Conservation (phyloP, 1,284 basidiomycete species). For the Sporisorium exsertum region DNA sequence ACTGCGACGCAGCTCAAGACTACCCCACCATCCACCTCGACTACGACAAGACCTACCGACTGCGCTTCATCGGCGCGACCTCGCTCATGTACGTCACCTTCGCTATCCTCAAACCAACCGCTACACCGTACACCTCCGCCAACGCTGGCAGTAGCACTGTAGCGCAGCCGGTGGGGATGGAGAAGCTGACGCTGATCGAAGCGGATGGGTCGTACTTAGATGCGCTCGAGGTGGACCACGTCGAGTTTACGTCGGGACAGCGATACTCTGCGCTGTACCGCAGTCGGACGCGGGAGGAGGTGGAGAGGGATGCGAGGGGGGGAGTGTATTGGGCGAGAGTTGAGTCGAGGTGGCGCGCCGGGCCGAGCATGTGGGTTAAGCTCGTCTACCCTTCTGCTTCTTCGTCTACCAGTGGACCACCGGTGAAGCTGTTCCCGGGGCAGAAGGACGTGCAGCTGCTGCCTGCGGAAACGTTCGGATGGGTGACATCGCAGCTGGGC, state of each 20-base stretch:
- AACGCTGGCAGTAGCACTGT: not conserved
- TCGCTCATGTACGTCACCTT: conserved; percentile 33
- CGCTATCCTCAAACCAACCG: conserved; percentile 28
- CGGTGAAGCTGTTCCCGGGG: not conserved
- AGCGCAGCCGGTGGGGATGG: not conserved
- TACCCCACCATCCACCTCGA: conserved; percentile 44
- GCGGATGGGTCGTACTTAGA: conserved; percentile 58
- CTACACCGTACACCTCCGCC: conserved; percentile 9
- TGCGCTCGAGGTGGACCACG: conserved; percentile 15
- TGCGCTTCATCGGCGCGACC: conserved; percentile 46
- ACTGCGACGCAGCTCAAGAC: not conserved
- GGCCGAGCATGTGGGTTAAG: conserved; percentile 41
- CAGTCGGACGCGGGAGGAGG: conserved; percentile 17
- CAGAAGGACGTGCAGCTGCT: conserved; percentile 17
- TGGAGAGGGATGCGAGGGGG: conserved; percentile 28
- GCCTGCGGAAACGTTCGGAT: conserved; percentile 42
- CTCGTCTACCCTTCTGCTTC: conserved; percentile 19
- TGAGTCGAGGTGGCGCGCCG: conserved; percentile 46
- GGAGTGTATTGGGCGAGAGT: conserved; percentile 55
- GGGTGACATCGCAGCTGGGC: conserved; percentile 27
- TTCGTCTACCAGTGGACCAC: not conserved
- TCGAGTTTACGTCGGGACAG: conserved; percentile 58
- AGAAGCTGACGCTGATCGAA: conserved; percentile 51
- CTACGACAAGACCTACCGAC: conserved; percentile 46
- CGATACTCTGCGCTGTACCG: conserved; percentile 52